Evolutionary conservation across 768 basidiomycete species (phyloP).

Genomic region (Collybiopsis luxurians): DNA sequence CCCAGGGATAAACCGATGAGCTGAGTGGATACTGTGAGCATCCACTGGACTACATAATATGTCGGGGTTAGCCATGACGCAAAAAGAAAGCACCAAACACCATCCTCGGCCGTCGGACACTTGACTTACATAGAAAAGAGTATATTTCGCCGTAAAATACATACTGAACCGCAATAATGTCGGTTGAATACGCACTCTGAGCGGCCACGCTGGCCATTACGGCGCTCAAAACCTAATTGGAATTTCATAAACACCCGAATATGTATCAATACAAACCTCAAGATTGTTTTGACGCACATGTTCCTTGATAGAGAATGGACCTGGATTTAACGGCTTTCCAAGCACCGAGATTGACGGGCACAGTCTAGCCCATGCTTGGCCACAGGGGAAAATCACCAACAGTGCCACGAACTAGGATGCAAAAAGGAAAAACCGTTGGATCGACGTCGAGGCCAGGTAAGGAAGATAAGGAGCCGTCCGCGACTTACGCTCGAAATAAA

Average conservation of each 20-base stretch:
- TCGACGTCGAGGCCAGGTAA: conserved; percentile 15
- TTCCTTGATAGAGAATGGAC: conserved; percentile 76
- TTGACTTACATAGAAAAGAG: conserved; percentile 51
- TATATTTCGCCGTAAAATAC: conserved; percentile 63
- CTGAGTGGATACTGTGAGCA: conserved; percentile 65
- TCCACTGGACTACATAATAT: conserved; percentile 67
- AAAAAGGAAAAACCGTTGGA: conserved; percentile 1
- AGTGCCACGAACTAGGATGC: conserved; percentile 62
- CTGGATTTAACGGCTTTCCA: conserved; percentile 66
- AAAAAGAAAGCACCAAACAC: background rate
- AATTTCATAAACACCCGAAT: background rate
- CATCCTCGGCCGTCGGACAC: background rate
- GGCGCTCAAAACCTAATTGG: conserved; percentile 35
- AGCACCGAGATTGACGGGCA: conserved; percentile 56
- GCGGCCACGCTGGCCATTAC: conserved; percentile 59
- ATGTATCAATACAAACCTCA: background rate
- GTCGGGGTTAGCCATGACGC: conserved; percentile 9
- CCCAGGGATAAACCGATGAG: conserved; percentile 79
- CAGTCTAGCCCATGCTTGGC: conserved; percentile 50
- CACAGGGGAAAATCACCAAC: conserved; percentile 68
- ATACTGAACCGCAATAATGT: conserved; percentile 66
- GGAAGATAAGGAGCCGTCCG: conserved; percentile 3
- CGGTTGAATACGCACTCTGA: conserved; percentile 66
- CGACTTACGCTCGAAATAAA: conserved; percentile 2
- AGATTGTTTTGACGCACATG: too few relatives aligned